Evolutionary conservation across 805 yeast species (phyloP).

Genomic region (Ogataea populi-albae): DNA sequence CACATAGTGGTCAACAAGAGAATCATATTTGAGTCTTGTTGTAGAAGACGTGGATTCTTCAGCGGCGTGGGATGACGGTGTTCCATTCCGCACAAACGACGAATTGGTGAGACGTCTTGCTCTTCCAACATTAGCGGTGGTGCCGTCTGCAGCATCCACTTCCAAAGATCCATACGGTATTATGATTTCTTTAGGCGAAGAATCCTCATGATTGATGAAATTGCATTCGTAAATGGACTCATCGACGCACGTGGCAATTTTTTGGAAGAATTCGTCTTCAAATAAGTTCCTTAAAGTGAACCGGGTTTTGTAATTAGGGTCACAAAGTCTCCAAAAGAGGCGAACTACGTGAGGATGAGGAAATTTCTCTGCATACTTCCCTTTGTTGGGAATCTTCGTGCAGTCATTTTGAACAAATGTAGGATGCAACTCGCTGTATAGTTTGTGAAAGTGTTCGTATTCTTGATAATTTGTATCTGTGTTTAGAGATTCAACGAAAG

Average conservation of each 20-base stretch:
- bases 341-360: constrained; percentile 20
- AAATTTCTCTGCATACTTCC: constrained; percentile 32
- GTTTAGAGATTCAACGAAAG: constrained; percentile 51
- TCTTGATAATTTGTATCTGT: constrained; percentile 54
- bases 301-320: constrained; percentile 55
- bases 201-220: constrained; percentile 18
- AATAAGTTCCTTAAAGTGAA: constrained; percentile 53
- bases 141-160: background rate
- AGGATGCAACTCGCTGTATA: constrained; percentile 41
- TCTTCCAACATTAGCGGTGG: background rate
- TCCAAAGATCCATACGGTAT: constrained; percentile 3
- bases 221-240: constrained; percentile 36
- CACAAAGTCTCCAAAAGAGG: constrained; percentile 64
- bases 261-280: constrained; percentile 61
- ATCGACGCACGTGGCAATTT: constrained; percentile 57
- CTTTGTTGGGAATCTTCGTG: constrained; percentile 47
- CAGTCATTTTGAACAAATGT: constrained; percentile 51
- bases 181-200: constrained; percentile 1
- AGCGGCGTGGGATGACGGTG: background rate
- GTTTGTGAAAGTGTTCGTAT: constrained; percentile 38
- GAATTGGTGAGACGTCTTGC: constrained; percentile 1
- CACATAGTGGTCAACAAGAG: constrained; percentile 2
- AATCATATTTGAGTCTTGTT: constrained; percentile 2
- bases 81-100: background rate
- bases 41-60: background rate